Percentiles rank a stretch among this genome's conserved stretches.
Evolutionary conservation across 2,329 filamentous ascomycete genomes (phyloP).

Genomic region (Aspergillus japonicus): DNA sequence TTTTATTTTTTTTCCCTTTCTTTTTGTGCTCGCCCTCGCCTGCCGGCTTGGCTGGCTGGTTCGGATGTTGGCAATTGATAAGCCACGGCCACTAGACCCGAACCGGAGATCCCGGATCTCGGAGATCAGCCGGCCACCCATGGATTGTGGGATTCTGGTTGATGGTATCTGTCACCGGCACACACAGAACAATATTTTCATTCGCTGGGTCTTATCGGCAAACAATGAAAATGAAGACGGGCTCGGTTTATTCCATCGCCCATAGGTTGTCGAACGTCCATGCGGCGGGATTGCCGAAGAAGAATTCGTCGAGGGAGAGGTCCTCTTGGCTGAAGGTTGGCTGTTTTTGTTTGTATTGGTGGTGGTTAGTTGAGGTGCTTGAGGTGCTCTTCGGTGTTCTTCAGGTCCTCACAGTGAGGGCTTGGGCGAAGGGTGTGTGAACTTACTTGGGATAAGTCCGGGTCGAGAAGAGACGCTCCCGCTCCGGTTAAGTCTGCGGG

Average conservation of each 20-base stretch:
- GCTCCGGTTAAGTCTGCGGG: neutral
- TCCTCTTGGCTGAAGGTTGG: neutral
- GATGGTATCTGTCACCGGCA: neutral
- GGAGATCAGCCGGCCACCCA: neutral
- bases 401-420: neutral
- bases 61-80: neutral
- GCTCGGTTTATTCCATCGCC: neutral
- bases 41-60: too few species aligned
- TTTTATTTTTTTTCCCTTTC: too few species aligned
- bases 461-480: neutral
- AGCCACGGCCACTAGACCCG: neutral
- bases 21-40: too few species aligned
- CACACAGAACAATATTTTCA: neutral
- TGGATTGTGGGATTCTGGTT: neutral
- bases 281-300: slow-evolving; percentile 21
- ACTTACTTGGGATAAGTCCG: neutral
- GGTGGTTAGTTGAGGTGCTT: neutral
- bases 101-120: neutral
- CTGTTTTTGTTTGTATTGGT: neutral
- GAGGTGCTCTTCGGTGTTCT: neutral
- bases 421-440: neutral
- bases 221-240: neutral
- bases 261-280: slow-evolving; percentile 22
- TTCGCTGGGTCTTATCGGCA: neutral
- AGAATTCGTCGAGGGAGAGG: slow-evolving; percentile 17